A percentile compares a stretch with the other conserved stretches of the same genome.
phyloP scores from a whole-genome alignment of 139 green algal species.

The Desmodesmus armatus region DNA sequence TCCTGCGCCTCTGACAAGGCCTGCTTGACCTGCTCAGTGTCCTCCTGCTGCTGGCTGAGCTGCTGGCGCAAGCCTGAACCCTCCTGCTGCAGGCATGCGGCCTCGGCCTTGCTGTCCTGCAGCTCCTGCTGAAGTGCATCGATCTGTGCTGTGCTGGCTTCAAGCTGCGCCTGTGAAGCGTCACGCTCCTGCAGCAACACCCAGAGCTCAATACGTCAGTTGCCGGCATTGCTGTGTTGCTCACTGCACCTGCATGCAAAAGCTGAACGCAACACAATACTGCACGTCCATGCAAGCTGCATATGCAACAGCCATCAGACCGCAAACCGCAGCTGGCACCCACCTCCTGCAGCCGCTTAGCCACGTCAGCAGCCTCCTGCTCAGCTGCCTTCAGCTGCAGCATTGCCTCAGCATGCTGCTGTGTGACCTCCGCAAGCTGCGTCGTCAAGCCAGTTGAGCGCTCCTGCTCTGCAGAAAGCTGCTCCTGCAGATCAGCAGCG shows the following conservation, averaged over 20 bases:
- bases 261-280: no score
- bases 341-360: neutral
- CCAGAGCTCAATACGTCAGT: no score
- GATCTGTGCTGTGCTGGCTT: neutral
- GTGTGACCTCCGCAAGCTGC: no score
- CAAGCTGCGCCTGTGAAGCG: no score
- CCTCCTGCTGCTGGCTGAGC: neutral
- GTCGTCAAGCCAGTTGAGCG: no score
- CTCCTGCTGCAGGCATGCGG: conserved; percentile 2
- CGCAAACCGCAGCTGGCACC: no score
- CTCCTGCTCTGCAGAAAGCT: neutral
- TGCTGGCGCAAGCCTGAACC: conserved; percentile 7
- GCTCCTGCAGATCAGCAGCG: conserved; percentile 5
- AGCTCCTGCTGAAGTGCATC: conserved; percentile 10
- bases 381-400: neutral
- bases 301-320: no score
- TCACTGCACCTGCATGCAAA: no score
- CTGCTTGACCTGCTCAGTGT: neutral
- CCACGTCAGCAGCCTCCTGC: neutral
- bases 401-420: neutral
- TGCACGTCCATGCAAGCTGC: no score
- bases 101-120: neutral
- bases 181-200: no score
- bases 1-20: conserved; percentile 4
- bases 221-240: no score